Conservation (phyloP, 805 yeast genomes). For the Candida oleophila region DNA sequence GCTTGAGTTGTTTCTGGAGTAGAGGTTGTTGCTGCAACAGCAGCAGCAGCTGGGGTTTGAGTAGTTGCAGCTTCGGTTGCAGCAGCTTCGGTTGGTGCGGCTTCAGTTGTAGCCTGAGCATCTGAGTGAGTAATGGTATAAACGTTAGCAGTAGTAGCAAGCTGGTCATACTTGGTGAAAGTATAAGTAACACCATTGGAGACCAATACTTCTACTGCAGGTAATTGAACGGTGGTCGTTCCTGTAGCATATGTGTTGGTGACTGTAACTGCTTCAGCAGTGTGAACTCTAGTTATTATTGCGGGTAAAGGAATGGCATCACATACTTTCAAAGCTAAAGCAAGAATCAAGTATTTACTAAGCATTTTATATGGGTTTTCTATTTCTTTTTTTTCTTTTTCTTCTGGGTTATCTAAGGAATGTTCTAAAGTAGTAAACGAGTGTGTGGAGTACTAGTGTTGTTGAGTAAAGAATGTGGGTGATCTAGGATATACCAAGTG, state of each 20-base stretch:
- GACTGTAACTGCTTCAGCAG: constrained; percentile 54
- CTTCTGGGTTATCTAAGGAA: constrained; percentile 1
- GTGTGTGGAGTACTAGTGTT: not conserved
- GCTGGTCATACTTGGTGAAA: constrained; percentile 36
- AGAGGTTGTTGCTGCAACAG: constrained; percentile 10
- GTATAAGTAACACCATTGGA: constrained; percentile 54
- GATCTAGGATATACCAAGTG: not conserved
- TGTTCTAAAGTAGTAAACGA: constrained; percentile 9
- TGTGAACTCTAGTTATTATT: constrained; percentile 52
- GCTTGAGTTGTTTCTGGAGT: constrained; percentile 20
- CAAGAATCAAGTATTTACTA: constrained; percentile 7
- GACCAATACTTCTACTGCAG: constrained; percentile 52
- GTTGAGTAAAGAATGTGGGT: not conserved
- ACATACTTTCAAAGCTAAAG: constrained; percentile 18
- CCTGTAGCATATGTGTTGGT: constrained; percentile 43
- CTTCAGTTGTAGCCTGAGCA: constrained; percentile 15
- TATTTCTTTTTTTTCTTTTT: too few relatives aligned
- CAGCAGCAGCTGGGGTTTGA: constrained; percentile 12
- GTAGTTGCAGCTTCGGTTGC: constrained; percentile 13
- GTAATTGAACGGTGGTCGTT: constrained; percentile 48
- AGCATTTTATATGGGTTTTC: constrained; percentile 4
- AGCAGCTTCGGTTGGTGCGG: constrained; percentile 17
- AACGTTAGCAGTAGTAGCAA: constrained; percentile 34
- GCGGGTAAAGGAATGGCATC: constrained; percentile 38
- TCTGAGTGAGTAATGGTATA: constrained; percentile 22